phyloP scores from a whole-genome alignment of 306 rosid genomes.

The Geum urbanum region DNA sequence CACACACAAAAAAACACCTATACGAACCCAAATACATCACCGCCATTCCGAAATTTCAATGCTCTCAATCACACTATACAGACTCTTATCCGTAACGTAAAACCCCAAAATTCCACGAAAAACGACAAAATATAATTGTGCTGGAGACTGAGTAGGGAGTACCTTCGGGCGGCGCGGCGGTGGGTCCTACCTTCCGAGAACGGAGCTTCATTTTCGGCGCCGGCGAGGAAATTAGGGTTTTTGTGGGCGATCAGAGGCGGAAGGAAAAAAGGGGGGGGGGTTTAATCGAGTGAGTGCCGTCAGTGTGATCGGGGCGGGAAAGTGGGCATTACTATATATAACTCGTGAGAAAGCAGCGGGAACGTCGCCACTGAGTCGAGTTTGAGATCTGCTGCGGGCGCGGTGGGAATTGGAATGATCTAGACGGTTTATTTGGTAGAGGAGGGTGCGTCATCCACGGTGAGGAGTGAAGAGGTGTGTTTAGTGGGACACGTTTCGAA shows the following conservation, averaged over 20 bases:
- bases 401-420: background rate
- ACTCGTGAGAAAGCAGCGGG: background rate
- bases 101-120: background rate
- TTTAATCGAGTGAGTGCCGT: background rate
- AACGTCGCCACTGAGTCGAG: background rate
- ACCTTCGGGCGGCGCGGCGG: constrained; percentile 32
- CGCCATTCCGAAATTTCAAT: background rate
- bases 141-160: background rate
- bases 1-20: background rate
- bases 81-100: background rate
- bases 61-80: background rate
- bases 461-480: too few species aligned
- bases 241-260: background rate
- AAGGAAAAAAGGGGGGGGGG: background rate
- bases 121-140: background rate
- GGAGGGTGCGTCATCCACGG: too few species aligned
- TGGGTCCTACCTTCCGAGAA: constrained; percentile 25
- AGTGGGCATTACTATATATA: background rate
- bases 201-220: constrained; percentile 51
- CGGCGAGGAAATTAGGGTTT: constrained; percentile 7
- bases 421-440: background rate
- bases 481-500: too few species aligned
- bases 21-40: background rate
- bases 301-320: constrained; percentile 12
- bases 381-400: background rate